Evolutionary conservation across 495 filamentous ascomycete genomes (phyloP), one percentile per base, ranked within the genome.

Genomic region (Thozetella sp.): DNA sequence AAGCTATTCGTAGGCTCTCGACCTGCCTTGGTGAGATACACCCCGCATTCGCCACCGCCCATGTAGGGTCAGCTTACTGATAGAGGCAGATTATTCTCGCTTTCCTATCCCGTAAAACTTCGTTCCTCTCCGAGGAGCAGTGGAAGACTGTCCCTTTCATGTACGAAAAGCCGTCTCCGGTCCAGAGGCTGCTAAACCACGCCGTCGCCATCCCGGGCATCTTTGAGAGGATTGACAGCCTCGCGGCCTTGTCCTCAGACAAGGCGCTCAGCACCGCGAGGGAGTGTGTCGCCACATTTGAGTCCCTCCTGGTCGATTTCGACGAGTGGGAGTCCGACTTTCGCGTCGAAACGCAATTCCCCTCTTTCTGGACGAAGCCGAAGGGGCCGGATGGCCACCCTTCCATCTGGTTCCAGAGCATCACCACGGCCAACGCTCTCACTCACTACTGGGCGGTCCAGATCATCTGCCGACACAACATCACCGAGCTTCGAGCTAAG

Each of bases 401-500:
- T n/a, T 27, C 25, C 19, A 50, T 76, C 17, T 72, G 64, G 68
- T 78, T 69, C 51, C 57, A 63, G 1, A 67, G 64, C 58, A 64
- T 79, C 56, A 74, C 75, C 22, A 58, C 63, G 37, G 75, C 73
- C 22, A 79, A 75, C 22, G 63, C 61, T 3, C 61, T 69, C 24
- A 74, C 71, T 1, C 71, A 76, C 45, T 57, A 68, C 9, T 77
- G 76, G 75, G 62, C 76, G 1, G 72, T 76, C 48, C 66, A 58
- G 9, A 63, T 70, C 2, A 48, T 76, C n/a, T 76, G 72, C 50
- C 57, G 73, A 2, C 9, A 52, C 3, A 70, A 74, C 26, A 57
- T 79, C 11, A 51, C 56, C 1, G 58, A 57, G 13, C 55, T 77
- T 15, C 22, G 54, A 3, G 25, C 24, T 17, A 13, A 34, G 10